A percentile compares a stretch with the other conserved stretches of the same genome.
These are phyloP conservation scores for Rhizoclosmatium sp. DNA, from an alignment of 192 early-diverging fungal species.

Conservation along the genomic window DNA sequence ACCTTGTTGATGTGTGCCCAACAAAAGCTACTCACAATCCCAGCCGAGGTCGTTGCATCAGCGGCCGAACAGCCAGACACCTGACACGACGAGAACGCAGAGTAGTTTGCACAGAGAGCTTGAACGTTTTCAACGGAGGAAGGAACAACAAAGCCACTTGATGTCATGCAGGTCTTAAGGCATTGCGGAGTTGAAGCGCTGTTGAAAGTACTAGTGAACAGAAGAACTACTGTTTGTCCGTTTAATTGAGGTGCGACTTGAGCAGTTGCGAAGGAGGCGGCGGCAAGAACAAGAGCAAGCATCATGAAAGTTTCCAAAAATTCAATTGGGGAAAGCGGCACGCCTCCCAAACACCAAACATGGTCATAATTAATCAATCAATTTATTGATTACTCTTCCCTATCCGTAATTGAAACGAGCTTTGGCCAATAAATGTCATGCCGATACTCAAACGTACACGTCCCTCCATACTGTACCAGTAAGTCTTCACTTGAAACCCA, in stretches of 20 bases:
- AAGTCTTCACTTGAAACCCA: conserved; percentile 62
- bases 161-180: neutral
- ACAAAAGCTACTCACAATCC: too few relatives aligned
- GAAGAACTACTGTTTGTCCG: neutral
- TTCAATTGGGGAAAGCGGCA: too few relatives aligned
- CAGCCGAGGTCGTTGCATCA: too few relatives aligned
- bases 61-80: too few relatives aligned
- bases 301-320: too few relatives aligned
- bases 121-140: neutral
- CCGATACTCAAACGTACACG: conserved; percentile 72
- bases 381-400: too few relatives aligned
- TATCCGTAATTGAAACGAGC: neutral
- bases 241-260: neutral
- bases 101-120: neutral
- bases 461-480: conserved; percentile 76
- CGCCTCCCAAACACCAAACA: too few relatives aligned
- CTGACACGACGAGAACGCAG: too few relatives aligned
- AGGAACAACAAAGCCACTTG: neutral
- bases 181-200: neutral
- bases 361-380: too few relatives aligned
- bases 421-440: conserved; percentile 45
- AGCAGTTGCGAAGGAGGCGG: neutral
- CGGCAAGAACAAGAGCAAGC: neutral
- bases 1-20: too few relatives aligned
- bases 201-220: neutral